Evolutionary conservation across 345 rosid species (phyloP), one percentile per base, ranked within the genome.

Genomic region (Pugionium cornutum): DNA sequence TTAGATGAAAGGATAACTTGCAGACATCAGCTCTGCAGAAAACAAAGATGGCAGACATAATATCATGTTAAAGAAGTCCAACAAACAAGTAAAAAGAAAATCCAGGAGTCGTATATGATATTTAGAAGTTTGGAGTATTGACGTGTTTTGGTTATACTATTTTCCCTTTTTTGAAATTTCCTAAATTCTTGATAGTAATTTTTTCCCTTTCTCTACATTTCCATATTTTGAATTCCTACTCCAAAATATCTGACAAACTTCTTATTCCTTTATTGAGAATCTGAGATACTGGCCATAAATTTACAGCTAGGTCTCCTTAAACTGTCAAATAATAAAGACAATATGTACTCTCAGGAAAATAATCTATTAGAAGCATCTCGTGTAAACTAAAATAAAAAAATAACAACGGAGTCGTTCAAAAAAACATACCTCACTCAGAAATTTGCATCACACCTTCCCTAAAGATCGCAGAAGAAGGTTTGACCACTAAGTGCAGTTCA

Each of bases 401-500:
- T 3, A 9, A 3, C 55, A 44, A 36, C 10, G 28, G 30, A 78
- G 81, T 81, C 75, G 85, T 73, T 72, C 53, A 82, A 76, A 66
- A 78, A 75, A 56, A 70, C 85, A 79, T 83, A 78, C 83, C 81
- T 82, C 75, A 69, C 67, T 73, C 77, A 89, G 77, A 73, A 68
- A 53, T 76, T 80, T 76, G 86, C 91, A 85, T 83, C 78, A 81
- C 77, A 73, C 77, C 83, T 80, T 73, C 79, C 62, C 64, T 42
- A 68, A 75, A 67, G 79, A 65, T 83, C 74, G 73, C 74, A 51
- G 41, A 76, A 57, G 64, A 57, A 62, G 74, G 72, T 64, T 72
- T 4, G 75, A 67, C 59, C 70, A 76, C 89, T 86, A 91, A 58
- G 97, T 91, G 84, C 96, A 83, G 76, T 91, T 91, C 68, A 91